Conservation (phyloP, 768 basidiomycete genomes). For the Rhizopogon vinicolor region DNA sequence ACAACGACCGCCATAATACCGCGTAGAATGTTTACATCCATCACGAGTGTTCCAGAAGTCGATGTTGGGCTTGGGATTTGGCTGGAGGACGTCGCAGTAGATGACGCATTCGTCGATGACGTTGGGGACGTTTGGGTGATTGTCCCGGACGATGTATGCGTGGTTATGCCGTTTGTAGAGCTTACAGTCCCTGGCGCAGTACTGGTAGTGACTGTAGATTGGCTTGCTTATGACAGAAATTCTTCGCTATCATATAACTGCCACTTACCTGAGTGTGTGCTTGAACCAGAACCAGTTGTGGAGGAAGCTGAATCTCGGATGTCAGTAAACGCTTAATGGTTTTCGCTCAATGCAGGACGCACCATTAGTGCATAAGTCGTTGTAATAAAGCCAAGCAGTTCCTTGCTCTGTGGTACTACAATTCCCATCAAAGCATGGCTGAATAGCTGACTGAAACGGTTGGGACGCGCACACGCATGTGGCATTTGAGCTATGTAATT, state of each 20-base stretch:
- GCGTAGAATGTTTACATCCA: not conserved
- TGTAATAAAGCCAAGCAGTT: not conserved
- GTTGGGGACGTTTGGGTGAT: not conserved
- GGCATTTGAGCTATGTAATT: not conserved
- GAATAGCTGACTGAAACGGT: not conserved
- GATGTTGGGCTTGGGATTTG: slow-evolving; percentile 1
- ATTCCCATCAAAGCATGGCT: not conserved
- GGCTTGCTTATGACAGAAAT: not conserved
- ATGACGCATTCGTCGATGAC: not conserved
- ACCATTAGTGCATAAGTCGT: not conserved
- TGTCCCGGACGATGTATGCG: not conserved
- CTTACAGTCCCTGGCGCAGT: not conserved
- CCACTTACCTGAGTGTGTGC: not conserved
- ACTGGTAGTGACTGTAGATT: not conserved
- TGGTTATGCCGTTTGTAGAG: not conserved
- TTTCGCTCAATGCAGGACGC: not conserved
- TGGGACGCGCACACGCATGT: not conserved
- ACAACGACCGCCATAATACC: not conserved
- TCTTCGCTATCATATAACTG: not conserved
- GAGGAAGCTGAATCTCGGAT: not conserved
- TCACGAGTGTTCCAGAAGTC: not conserved
- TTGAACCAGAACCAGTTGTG: not conserved
- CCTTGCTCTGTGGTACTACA: not conserved
- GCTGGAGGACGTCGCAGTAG: not conserved
- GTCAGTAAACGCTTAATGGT: not conserved